A percentile compares a stretch with the other conserved stretches of the same genome.
These are phyloP conservation scores for Smittium mucronatum DNA, from an alignment of 371 early-diverging fungal species.

Conservation along the genomic window DNA sequence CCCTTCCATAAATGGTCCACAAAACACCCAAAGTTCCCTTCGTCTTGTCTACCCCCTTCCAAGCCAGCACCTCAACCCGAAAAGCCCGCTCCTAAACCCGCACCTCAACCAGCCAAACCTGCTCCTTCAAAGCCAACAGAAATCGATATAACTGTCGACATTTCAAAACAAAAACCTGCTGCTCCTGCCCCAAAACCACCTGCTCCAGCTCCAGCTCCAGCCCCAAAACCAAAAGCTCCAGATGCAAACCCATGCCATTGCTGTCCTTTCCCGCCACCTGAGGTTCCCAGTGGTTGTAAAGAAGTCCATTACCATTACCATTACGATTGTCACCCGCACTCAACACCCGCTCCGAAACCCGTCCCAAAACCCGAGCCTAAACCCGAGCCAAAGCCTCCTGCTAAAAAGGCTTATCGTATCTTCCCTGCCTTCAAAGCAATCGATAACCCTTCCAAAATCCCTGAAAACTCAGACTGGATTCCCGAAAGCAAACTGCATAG, in stretches of 20 bases:
- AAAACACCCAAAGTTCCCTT: too few relatives aligned
- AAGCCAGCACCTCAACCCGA: too few relatives aligned
- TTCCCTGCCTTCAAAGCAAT: slow-evolving; percentile 30
- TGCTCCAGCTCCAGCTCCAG: background rate
- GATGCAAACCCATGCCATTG: background rate
- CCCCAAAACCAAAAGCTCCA: background rate
- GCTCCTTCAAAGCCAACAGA: too few relatives aligned
- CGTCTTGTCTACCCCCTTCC: too few relatives aligned
- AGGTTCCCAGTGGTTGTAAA: background rate
- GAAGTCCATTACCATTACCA: background rate
- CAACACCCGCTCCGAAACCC: slow-evolving; percentile 11
- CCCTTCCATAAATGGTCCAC: too few relatives aligned
- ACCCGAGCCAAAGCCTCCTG: slow-evolving; percentile 19
- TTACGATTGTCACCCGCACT: background rate
- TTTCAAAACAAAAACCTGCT: background rate
- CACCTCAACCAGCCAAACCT: too few relatives aligned
- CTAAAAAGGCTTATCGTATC: slow-evolving; percentile 20
- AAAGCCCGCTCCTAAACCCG: too few relatives aligned
- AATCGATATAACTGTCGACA: background rate
- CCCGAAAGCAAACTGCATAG: slow-evolving; percentile 30
- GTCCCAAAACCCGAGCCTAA: slow-evolving; percentile 4
- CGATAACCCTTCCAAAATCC: slow-evolving; percentile 18
- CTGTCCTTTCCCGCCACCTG: background rate
- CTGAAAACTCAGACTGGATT: slow-evolving; percentile 23
- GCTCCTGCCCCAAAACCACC: background rate